Evolutionary conservation across 257 asterid species (phyloP), one percentile per base, ranked within the genome.

Genomic region (Nicotiana paniculata): DNA sequence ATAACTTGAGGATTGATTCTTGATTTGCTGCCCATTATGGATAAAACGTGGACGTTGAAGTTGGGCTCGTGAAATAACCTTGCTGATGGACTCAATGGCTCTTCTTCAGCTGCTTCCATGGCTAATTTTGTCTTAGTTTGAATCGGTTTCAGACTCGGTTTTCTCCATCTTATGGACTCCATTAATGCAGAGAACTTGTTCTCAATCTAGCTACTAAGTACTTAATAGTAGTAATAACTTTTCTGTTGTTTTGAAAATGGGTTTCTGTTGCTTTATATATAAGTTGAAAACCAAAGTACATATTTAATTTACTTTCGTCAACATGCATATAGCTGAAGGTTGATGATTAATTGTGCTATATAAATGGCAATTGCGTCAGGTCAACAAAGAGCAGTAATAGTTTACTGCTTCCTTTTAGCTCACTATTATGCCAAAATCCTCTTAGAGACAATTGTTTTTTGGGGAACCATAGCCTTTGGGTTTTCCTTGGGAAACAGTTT

Each of bases 11-110:
- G 53, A 5, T 77, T 35, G 30, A 77, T 33, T 57, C 55, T 77
- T 13, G 81, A 54, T 57, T 77, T 77, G 26, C 26, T 26, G 2
- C 69, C 69, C 66, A 58, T 58, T 4, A 77, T 57, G 12, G 54
- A 30, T 16, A 77, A 9, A 13, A 77, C 12, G 26, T 77, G 55
- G 10, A 77, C 68, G 3, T 58, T 77, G 68, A n/a, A 55, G 9
- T 24, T 21, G 35, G 82, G 82, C 35, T 78, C 55, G 4, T 78
- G 70, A 78, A 78, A 32, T 21, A 58, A 30, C 43, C 82, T 59
- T 54, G 82, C 26, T 21, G 55, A 17, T 7, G 82, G 82, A 37
- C 82, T 35, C 82, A 78, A 18, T 58, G 70, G 82, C 70, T 78
- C 55, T 21, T 18, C 81, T 11, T 54, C 30, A 28, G 28, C n/a